Conservation (phyloP, 805 yeast genomes). For the Metschnikowia dekortorum region DNA sequence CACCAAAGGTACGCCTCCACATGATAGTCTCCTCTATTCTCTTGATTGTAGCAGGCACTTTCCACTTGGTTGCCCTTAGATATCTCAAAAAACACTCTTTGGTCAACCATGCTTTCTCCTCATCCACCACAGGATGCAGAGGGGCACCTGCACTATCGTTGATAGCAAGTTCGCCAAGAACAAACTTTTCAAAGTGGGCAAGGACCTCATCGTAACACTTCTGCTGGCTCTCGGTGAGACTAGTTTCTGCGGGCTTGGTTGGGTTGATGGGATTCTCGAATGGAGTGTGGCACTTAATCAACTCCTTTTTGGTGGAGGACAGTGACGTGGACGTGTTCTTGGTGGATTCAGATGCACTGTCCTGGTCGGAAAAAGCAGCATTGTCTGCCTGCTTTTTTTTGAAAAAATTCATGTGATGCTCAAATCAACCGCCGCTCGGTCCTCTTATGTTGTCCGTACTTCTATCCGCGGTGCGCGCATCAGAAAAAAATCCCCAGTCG, state of each 20-base stretch:
- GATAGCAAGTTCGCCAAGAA: conserved; percentile 26
- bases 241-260: conserved; percentile 25
- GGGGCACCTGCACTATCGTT: conserved; percentile 23
- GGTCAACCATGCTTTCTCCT: conserved; percentile 43
- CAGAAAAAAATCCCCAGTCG: background rate
- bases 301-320: conserved; percentile 16
- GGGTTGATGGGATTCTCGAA: conserved; percentile 38
- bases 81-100: conserved; percentile 51
- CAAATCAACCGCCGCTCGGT: background rate
- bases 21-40: conserved; percentile 44
- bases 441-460: background rate
- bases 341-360: conserved; percentile 14
- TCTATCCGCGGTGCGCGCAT: background rate
- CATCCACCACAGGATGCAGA: conserved; percentile 25
- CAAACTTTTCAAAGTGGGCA: conserved; percentile 25
- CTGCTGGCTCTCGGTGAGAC: conserved; percentile 28
- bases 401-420: conserved; percentile 12
- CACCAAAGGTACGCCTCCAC: conserved; percentile 56
- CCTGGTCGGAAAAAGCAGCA: conserved; percentile 10
- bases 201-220: conserved; percentile 28
- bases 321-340: conserved; percentile 12
- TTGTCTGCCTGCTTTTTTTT: conserved; percentile 8
- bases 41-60: conserved; percentile 38
- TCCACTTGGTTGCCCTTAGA: conserved; percentile 51
- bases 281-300: conserved; percentile 34